These are phyloP conservation scores for Fomitopsis betulina DNA, from an alignment of 1,284 basidiomycete genomes.

Conservation along the genomic window DNA sequence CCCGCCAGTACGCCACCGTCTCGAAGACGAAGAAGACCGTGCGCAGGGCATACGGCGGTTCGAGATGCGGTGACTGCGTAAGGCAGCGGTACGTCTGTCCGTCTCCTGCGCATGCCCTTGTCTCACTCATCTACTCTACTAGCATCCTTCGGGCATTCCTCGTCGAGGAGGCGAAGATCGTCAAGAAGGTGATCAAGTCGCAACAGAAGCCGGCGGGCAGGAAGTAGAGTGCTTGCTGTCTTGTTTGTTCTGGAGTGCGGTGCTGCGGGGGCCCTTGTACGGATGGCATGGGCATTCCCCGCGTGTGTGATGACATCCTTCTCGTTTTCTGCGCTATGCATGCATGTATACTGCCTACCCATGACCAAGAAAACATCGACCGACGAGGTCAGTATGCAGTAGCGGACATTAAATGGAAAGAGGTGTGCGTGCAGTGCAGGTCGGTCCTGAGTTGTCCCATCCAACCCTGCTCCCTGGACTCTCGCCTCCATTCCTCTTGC, in stretches of 20 bases:
- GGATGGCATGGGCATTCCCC: conserved; percentile 13
- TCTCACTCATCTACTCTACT: background rate
- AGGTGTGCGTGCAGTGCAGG: too few relatives aligned
- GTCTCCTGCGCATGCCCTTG: background rate
- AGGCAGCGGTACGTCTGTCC: conserved; percentile 71
- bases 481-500: too few relatives aligned
- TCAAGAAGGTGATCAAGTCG: conserved; percentile 98
- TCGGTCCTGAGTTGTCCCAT: background rate
- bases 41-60: conserved; percentile 91
- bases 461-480: background rate
- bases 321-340: conserved; percentile 21
- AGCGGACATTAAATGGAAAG: background rate
- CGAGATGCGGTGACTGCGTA: conserved; percentile 90
- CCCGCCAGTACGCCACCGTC: conserved; percentile 88
- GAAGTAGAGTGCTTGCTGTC: conserved; percentile 25
- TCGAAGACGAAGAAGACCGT: conserved; percentile 97
- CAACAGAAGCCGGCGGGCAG: conserved; percentile 46
- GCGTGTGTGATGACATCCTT: conserved; percentile 21
- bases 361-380: conserved; percentile 25
- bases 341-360: conserved; percentile 27
- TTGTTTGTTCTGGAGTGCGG: conserved; percentile 7
- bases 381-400: conserved; percentile 29
- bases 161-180: conserved; percentile 99
- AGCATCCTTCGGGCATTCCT: conserved; percentile 99
- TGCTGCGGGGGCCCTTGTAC: conserved; percentile 14